Evolutionary conservation across 768 basidiomycete genomes (phyloP).

Genomic region (Neoboletus subvelutipes): DNA sequence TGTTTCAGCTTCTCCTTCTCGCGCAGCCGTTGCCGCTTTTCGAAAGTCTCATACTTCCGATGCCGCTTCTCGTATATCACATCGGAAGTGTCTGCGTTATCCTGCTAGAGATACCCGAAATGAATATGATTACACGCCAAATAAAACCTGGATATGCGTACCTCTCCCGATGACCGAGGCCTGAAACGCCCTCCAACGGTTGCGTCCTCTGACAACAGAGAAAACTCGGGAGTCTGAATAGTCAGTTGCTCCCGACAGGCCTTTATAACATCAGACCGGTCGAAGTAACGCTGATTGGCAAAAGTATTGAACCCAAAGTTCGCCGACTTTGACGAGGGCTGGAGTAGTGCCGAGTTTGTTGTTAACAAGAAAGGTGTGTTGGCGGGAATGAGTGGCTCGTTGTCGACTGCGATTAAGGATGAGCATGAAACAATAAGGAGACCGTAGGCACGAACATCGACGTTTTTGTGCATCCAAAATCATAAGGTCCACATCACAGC

Average conservation of each 20-base stretch:
- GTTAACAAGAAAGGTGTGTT: slow-evolving; percentile 69
- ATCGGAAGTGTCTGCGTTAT: slow-evolving; percentile 70
- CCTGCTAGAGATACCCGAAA: slow-evolving; percentile 34
- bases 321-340: slow-evolving; percentile 39
- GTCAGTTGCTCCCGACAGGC: slow-evolving; percentile 65
- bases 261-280: slow-evolving; percentile 71
- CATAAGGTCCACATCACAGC: slow-evolving; percentile 76
- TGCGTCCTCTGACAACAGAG: slow-evolving; percentile 45
- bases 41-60: slow-evolving; percentile 81
- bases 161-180: slow-evolving; percentile 67
- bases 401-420: slow-evolving; percentile 52
- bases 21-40: slow-evolving; percentile 79
- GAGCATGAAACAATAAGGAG: slow-evolving; percentile 18
- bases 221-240: slow-evolving; percentile 80
- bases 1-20: slow-evolving; percentile 92
- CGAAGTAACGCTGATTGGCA: slow-evolving; percentile 73
- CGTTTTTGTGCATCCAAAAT: slow-evolving; percentile 79
- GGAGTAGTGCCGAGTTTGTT: slow-evolving; percentile 58
- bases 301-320: slow-evolving; percentile 51
- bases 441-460: slow-evolving; percentile 54
- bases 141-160: slow-evolving; percentile 39
- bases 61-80: slow-evolving; percentile 79
- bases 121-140: slow-evolving; percentile 9
- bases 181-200: slow-evolving; percentile 68
- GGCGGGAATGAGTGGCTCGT: slow-evolving; percentile 67